Evolutionary conservation across 2,329 filamentous ascomycete species (phyloP).

Genomic region (Fusarium sp.): DNA sequence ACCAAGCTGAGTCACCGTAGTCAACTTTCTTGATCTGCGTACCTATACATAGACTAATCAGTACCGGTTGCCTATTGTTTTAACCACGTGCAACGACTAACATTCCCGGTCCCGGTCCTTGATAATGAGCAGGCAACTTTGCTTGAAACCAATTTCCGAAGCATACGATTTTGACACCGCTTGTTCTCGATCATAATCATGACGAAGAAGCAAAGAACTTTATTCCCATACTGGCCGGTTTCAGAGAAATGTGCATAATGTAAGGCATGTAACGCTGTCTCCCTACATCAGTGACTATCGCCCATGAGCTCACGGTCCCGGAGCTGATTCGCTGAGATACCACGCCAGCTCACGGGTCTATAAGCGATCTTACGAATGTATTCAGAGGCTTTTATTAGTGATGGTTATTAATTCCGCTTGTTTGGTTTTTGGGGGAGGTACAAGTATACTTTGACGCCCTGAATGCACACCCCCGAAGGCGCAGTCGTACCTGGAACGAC

Average conservation of each 20-base stretch:
- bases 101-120: not conserved
- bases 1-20: not conserved
- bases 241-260: conserved; percentile 28
- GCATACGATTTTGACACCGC: conserved; percentile 25
- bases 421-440: conserved; percentile 7
- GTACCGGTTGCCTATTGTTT: conserved; percentile 8
- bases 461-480: conserved; percentile 29
- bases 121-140: not conserved
- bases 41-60: not conserved
- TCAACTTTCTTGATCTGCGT: not conserved
- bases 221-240: conserved; percentile 4
- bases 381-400: not conserved
- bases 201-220: conserved; percentile 15
- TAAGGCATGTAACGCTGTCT: conserved; percentile 17
- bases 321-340: conserved; percentile 38
- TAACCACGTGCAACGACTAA: conserved; percentile 17
- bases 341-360: conserved; percentile 5
- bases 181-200: conserved; percentile 18
- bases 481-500: conserved; percentile 10
- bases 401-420: not conserved
- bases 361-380: conserved; percentile 10
- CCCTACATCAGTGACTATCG: not conserved
- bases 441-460: conserved; percentile 16
- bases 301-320: conserved; percentile 37
- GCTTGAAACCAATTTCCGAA: not conserved